phyloP scores from a whole-genome alignment of 1,139 yeast species.

The Hyphopichia burtonii region DNA sequence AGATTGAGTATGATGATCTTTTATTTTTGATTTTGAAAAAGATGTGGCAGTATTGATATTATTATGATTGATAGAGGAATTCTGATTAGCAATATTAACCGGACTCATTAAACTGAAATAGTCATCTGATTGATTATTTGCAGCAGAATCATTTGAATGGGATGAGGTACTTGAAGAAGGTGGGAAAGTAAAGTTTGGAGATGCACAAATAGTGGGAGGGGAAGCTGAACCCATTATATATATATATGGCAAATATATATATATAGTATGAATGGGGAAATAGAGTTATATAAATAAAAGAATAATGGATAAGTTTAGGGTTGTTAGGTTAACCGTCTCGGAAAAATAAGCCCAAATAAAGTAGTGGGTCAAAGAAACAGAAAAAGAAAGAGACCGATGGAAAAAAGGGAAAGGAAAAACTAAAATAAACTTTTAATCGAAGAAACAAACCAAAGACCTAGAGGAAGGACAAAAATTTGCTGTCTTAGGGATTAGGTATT shows the following conservation, averaged over 20 bases:
- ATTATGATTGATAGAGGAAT: background rate
- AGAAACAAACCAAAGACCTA: background rate
- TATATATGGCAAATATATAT: background rate
- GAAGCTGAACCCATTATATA: slow-evolving; percentile 13
- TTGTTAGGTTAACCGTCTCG: slow-evolving; percentile 1
- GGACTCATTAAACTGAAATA: slow-evolving; percentile 7
- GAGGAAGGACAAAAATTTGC: no score
- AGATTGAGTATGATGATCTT: background rate
- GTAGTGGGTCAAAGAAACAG: background rate
- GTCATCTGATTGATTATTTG: slow-evolving; percentile 4
- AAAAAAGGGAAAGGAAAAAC: background rate
- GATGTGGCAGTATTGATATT: background rate
- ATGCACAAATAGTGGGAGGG: slow-evolving; percentile 13
- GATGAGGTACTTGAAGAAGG: slow-evolving; percentile 1
- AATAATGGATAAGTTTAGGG: background rate
- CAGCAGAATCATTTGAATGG: background rate
- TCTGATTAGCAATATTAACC: background rate
- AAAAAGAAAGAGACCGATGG: background rate
- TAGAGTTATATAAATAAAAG: no score
- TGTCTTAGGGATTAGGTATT: no score
- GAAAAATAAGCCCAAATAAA: background rate
- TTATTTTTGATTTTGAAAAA: background rate
- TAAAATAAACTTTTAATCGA: background rate
- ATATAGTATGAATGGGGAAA: no score
- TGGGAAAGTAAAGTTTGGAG: slow-evolving; percentile 15